Base-by-base conservation (phyloP, 2,329 filamentous ascomycete species). In the Colletotrichum australisinense region DNA sequence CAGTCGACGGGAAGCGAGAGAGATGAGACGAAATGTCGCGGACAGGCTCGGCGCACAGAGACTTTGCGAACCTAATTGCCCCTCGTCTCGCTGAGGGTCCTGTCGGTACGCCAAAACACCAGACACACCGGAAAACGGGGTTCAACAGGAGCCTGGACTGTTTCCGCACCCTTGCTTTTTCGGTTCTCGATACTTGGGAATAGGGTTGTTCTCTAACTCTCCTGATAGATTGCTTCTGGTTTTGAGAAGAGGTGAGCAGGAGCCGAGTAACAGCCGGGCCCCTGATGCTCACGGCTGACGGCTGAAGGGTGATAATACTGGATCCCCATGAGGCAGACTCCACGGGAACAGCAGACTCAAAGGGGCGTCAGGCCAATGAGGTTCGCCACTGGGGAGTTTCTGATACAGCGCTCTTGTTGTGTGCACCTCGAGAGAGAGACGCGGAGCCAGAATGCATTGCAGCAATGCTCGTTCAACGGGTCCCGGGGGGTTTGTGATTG, bases 21-120 rank as follows among this genome's bases (percentile, higher is more conserved):
- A 62, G 55, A 73, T 73, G 59, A 70, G 70, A 73, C 66, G 70
- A 73, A 72, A 70, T 65, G 57, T 72, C 28, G 69, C 63, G 57
- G 69, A 55, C 67, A 59, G 42, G 63, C 46, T 64, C 63, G 67
- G 60, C 46, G 70, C 70, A 73, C 67, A 73, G 67, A 73, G 70
- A 49, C 55, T 42, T 28, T 60, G 46, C 59, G 62, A 73, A 70
- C 70, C 56, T 55, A 69, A 60, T 70, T 64, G 55, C 63, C 68
- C 62, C 70, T 46, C 55, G 53, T 32, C 53, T 65, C 32, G 58
- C 26, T 6, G 46, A 63, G 46, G 65, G 57, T 24, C 42, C 19
- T 22, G 8, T 55, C 65, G 12, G 32, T 26, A 58, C 16, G 57
- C 58, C 46, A 42, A 26, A 32, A 58, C 16, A 62, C 58, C 56